A percentile compares a stretch with the other conserved stretches of the same genome.
phyloP scores from a whole-genome alignment of 1,139 yeast genomes.

The Sugiyamaella novakii region DNA sequence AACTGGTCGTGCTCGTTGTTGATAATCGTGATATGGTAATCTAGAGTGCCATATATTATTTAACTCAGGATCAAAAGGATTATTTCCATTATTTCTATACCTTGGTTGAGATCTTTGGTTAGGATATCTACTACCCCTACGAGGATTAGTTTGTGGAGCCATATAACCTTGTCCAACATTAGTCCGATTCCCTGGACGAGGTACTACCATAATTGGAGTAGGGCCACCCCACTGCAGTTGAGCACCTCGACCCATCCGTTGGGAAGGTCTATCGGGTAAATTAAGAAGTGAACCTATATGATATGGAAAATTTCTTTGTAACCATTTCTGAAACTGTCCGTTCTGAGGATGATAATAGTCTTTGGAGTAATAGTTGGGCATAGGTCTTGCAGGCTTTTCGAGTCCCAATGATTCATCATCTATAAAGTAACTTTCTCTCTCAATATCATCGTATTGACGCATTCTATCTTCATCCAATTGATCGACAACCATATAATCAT shows the following conservation, averaged over 20 bases:
- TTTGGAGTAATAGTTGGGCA: not conserved
- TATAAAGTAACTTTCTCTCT: not conserved
- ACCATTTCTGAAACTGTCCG: constrained; percentile 7
- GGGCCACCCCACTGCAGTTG: not conserved
- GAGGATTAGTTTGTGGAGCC: not conserved
- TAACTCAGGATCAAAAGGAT: not conserved
- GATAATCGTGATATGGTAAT: constrained; percentile 6
- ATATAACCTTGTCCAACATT: not conserved
- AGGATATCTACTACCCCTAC: constrained; percentile 5
- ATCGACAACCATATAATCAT: constrained; percentile 7
- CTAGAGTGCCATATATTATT: constrained; percentile 4
- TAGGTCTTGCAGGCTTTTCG: not conserved
- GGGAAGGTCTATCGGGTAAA: no score
- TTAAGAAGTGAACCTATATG: constrained; percentile 9
- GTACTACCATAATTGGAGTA: not conserved
- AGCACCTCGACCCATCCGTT: not conserved
- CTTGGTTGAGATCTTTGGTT: not conserved
- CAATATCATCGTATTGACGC: constrained; percentile 2
- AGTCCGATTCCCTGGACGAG: constrained; percentile 1
- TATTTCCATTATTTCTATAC: not conserved
- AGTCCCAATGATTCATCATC: not conserved
- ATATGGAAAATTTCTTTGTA: constrained; percentile 11
- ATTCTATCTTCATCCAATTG: constrained; percentile 8
- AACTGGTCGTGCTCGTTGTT: not conserved
- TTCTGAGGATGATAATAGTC: constrained; percentile 6